These are phyloP conservation scores for Camelina sativa DNA, from an alignment of 345 rosid species.

Conservation along the genomic window DNA sequence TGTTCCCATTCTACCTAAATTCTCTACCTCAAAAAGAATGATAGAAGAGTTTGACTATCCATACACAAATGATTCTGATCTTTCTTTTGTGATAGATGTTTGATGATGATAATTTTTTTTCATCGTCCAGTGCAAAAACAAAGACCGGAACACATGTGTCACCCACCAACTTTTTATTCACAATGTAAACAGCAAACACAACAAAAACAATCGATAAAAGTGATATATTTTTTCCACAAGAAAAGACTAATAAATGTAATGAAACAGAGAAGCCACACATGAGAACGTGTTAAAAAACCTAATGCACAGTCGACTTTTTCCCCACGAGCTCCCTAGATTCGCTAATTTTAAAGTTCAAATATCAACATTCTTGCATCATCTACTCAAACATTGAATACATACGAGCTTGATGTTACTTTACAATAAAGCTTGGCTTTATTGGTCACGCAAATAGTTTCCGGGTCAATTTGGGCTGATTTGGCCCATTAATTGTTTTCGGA, in stretches of 20 bases:
- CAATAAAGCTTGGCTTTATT: not conserved
- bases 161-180: not conserved
- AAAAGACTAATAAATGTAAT: not conserved
- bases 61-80: slow-evolving; percentile 2
- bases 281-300: not conserved
- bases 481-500: slow-evolving; percentile 9
- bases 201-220: slow-evolving; percentile 13
- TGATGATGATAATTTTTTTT: not conserved
- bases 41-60: slow-evolving; percentile 6
- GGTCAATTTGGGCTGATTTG: not conserved
- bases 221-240: slow-evolving; percentile 6
- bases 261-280: slow-evolving; percentile 16
- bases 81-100: slow-evolving; percentile 23
- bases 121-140: not conserved
- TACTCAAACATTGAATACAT: not conserved
- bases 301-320: not conserved
- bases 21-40: slow-evolving; percentile 6
- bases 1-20: slow-evolving; percentile 24
- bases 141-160: slow-evolving; percentile 3
- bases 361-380: not conserved
- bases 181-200: not conserved
- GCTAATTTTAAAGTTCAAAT: not conserved
- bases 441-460: slow-evolving; percentile 1
- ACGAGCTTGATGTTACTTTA: not conserved
- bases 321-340: slow-evolving; percentile 16